Conservation (phyloP, 441 rosid genomes). For the Eruca vesicaria region DNA sequence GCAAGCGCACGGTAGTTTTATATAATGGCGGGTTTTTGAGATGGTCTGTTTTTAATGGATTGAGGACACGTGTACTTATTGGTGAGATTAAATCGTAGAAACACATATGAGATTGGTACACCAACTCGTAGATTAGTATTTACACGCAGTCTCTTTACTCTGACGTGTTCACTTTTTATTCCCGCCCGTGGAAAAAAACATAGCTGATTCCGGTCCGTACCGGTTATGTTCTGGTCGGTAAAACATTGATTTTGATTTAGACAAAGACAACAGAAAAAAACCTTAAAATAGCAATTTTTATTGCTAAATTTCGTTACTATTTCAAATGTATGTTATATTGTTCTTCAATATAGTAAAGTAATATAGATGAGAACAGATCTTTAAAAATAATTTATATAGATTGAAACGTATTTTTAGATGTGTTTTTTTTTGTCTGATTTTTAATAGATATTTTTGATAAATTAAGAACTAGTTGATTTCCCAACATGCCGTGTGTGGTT, state of each 20-base stretch:
- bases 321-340: constrained; percentile 6
- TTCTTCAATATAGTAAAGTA: neutral
- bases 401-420: neutral
- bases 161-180: constrained; percentile 5
- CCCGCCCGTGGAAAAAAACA: neutral
- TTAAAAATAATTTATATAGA: neutral
- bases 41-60: neutral
- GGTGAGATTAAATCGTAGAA: neutral
- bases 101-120: constrained; percentile 19
- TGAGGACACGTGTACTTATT: constrained; percentile 1
- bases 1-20: neutral
- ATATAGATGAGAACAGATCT: constrained; percentile 14
- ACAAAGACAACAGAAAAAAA: too few species aligned
- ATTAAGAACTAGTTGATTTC: constrained; percentile 10
- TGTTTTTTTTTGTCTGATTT: too few species aligned
- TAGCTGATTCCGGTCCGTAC: neutral
- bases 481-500: constrained; percentile 31
- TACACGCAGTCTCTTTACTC: too few species aligned
- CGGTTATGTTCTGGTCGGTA: neutral
- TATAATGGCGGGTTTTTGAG: neutral
- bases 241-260: neutral
- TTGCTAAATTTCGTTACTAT: neutral
- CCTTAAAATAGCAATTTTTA: too few species aligned
- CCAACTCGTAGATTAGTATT: constrained; percentile 18
- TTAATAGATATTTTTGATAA: neutral